Evolutionary conservation across 257 asterid species (phyloP).

Genomic region (Fraxinus pennsylvanica): DNA sequence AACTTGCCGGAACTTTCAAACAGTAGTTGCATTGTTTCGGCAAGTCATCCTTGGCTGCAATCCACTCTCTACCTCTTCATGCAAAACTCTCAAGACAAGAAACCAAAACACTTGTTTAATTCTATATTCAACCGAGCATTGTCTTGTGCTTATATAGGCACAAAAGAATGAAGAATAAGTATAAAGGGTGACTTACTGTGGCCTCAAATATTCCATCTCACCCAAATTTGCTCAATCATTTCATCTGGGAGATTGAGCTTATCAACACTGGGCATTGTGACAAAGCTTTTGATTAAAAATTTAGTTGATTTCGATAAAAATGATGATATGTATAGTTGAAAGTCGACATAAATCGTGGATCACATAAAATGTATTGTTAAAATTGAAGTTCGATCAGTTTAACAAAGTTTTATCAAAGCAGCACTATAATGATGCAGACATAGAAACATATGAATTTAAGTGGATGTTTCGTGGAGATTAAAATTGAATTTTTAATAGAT

Average conservation of each 20-base stretch:
- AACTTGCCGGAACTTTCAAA: conserved; percentile 1
- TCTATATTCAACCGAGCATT: neutral
- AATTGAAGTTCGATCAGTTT: too few relatives aligned
- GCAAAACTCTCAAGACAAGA: conserved; percentile 5
- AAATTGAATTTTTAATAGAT: too few relatives aligned
- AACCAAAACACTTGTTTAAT: neutral
- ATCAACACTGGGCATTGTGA: neutral
- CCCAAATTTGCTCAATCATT: neutral
- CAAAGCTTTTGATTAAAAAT: neutral
- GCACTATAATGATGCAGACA: too few relatives aligned
- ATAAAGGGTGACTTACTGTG: neutral
- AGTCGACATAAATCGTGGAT: too few relatives aligned
- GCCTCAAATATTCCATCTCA: neutral
- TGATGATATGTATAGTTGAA: too few relatives aligned
- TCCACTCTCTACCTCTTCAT: conserved; percentile 10
- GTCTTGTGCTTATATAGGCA: conserved; percentile 18
- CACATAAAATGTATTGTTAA: too few relatives aligned
- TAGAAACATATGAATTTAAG: too few relatives aligned
- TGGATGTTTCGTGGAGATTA: too few relatives aligned
- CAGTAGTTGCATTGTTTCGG: neutral
- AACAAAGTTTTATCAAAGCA: too few relatives aligned
- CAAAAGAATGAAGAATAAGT: neutral
- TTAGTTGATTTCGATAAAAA: too few relatives aligned
- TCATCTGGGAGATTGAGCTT: neutral
- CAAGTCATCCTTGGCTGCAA: conserved; percentile 25